A percentile compares a stretch with the other conserved stretches of the same genome.
These are phyloP conservation scores for Acacia acuminata DNA, from an alignment of 306 rosid species.

Conservation along the genomic window DNA sequence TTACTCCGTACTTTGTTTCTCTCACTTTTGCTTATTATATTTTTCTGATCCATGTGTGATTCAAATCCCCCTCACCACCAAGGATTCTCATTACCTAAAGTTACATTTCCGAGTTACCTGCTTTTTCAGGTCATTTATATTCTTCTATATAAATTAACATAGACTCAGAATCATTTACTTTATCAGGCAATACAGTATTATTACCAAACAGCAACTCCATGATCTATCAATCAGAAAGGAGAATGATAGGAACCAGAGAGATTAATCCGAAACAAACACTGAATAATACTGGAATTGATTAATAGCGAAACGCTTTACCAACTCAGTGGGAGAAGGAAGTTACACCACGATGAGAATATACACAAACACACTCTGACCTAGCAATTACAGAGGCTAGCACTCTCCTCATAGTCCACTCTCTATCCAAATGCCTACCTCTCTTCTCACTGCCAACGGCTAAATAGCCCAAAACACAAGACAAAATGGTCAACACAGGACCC, in stretches of 20 bases:
- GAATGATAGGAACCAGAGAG: not conserved
- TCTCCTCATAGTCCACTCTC: too few relatives aligned
- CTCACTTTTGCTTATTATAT: slow-evolving; percentile 10
- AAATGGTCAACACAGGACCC: too few relatives aligned
- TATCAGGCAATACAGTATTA: slow-evolving; percentile 17
- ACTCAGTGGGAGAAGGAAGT: too few relatives aligned
- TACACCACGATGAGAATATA: too few relatives aligned
- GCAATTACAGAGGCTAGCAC: too few relatives aligned
- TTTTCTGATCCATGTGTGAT: slow-evolving; percentile 25
- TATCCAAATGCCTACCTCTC: too few relatives aligned
- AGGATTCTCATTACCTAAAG: slow-evolving; percentile 33
- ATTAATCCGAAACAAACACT: too few relatives aligned
- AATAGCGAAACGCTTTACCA: too few relatives aligned
- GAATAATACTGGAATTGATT: too few relatives aligned
- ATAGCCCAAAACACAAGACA: too few relatives aligned
- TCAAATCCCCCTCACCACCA: slow-evolving; percentile 20
- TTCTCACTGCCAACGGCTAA: too few relatives aligned
- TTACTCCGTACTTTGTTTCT: not conserved
- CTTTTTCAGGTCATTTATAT: slow-evolving; percentile 21
- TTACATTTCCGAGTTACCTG: slow-evolving; percentile 30
- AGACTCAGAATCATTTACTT: slow-evolving; percentile 8
- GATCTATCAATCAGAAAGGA: slow-evolving; percentile 19
- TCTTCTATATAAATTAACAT: not conserved
- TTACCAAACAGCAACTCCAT: slow-evolving; percentile 11
- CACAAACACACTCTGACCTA: too few relatives aligned